Evolutionary conservation across 1,284 basidiomycete species (phyloP).

Genomic region (Sporisorium sorghi): DNA sequence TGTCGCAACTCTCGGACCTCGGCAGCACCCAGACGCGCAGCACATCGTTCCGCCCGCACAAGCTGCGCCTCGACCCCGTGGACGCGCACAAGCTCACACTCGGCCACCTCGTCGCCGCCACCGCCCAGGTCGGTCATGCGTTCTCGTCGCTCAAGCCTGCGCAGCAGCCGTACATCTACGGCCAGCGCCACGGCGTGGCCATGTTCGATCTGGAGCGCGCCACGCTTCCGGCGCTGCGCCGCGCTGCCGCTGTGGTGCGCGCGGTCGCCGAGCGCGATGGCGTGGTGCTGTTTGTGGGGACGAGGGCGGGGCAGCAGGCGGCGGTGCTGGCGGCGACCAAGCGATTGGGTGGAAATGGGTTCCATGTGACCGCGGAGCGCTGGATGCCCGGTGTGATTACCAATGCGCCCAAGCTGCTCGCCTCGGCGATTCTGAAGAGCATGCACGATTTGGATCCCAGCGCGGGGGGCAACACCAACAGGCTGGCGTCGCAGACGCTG

Average conservation of each 20-base stretch:
- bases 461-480: constrained; percentile 45
- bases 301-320: constrained; percentile 80
- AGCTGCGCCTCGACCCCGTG: constrained; percentile 78
- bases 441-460: constrained; percentile 40
- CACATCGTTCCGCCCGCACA: constrained; percentile 80
- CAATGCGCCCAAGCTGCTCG: constrained; percentile 78
- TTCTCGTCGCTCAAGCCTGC: constrained; percentile 84
- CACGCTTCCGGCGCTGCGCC: constrained; percentile 88
- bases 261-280: constrained; percentile 85
- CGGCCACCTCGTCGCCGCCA: constrained; percentile 89
- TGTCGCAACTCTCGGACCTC: constrained; percentile 77
- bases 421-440: constrained; percentile 57
- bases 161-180: constrained; percentile 93
- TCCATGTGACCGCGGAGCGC: constrained; percentile 82
- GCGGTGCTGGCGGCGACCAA: constrained; percentile 83
- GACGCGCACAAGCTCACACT: constrained; percentile 78
- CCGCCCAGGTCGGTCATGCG: constrained; percentile 93
- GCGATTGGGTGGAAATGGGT: constrained; percentile 75
- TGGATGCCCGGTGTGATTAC: constrained; percentile 96
- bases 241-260: constrained; percentile 87
- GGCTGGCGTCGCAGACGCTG: constrained; percentile 75
- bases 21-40: constrained; percentile 82
- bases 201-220: constrained; percentile 92
- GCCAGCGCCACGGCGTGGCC: constrained; percentile 86
- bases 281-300: constrained; percentile 89